These are phyloP conservation scores for Melampsora americana DNA, from an alignment of 1,284 basidiomycete genomes.

Conservation along the genomic window DNA sequence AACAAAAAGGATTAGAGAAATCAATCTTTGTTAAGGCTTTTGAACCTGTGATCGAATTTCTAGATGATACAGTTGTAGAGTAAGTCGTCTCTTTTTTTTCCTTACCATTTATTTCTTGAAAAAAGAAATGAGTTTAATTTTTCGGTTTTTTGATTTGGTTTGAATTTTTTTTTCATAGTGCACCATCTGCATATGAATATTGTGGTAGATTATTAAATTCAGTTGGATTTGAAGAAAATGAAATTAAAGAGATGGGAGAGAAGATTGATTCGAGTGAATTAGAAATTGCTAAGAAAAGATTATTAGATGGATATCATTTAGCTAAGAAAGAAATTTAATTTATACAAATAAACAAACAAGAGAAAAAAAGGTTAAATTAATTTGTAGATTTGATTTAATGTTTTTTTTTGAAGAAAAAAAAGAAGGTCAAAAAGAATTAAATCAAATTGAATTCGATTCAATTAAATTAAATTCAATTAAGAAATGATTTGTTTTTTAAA, in stretches of 20 bases:
- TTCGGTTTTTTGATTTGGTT: not conserved
- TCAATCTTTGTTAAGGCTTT: conserved; percentile 9
- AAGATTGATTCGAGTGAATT: conserved; percentile 21
- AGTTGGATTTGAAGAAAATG: not conserved
- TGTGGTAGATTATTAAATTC: conserved; percentile 15
- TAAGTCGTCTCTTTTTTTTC: conserved; percentile 10
- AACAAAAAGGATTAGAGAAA: not conserved
- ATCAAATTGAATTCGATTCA: too few relatives aligned
- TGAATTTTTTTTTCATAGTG: conserved; percentile 5
- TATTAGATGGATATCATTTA: too few relatives aligned
- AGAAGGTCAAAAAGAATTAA: too few relatives aligned
- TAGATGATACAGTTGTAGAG: conserved; percentile 27
- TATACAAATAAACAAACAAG: too few relatives aligned
- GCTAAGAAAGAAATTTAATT: too few relatives aligned
- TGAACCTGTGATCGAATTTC: conserved; percentile 7
- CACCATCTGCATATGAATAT: conserved; percentile 23
- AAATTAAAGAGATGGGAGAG: conserved; percentile 5
- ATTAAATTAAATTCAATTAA: too few relatives aligned
- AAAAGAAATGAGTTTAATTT: too few relatives aligned
- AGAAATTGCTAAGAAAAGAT: conserved; percentile 2
- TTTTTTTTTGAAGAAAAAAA: too few relatives aligned
- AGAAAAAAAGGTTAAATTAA: too few relatives aligned
- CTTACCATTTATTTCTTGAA: too few relatives aligned
- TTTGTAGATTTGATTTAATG: too few relatives aligned
- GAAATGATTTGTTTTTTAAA: too few relatives aligned